Base-by-base conservation (phyloP, 2,329 filamentous ascomycete genomes). In the Colletotrichum sp. region DNA sequence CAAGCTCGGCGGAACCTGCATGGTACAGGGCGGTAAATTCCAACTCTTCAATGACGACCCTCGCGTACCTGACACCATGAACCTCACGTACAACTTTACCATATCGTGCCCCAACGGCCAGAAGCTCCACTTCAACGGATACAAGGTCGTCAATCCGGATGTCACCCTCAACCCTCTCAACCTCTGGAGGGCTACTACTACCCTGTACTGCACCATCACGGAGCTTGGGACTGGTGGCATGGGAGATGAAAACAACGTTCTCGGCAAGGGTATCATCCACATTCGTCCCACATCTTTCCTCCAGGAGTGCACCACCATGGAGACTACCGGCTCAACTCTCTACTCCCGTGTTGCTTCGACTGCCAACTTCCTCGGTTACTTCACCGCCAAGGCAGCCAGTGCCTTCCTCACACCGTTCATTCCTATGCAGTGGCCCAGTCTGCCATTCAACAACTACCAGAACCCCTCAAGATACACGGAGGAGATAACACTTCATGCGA, bases 151-250 rank as follows among this genome's bases (percentile, higher is more conserved):
- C 58, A 89, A 93, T 81, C 89, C 91, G 7, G 89, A 89, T 0
- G 89, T 91, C 1, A 90, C 91, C 2, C 85, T 93, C 38, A 87
- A 88, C 4, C 87, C 89, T 1, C 77, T 85, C 48, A 86, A 89
- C 75, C 90, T 94, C 73, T 93, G 91, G 92, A 85, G 84, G 62
- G 89, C 91, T 4, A 92, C 91, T 1, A 92, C 88, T 12, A 93
- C 91, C 0, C 85, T 93, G 0, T 93, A 92, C 76, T 90, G 92
- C 66, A 91, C 88, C 2, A 87, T 93, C 72, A 90, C 89, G 14
- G 83, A 88, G 71, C 69, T 78, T 4, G 38, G 77, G 5, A 38
- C 79, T 16, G 71, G 80, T 21, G 77, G 79, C 6, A 75, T 81
- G 5, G 78, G 80, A 30, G 78, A 82, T 28, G 78, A 84, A 48